Conservation (phyloP, 768 basidiomycete genomes). For the Austroboletus festivus region DNA sequence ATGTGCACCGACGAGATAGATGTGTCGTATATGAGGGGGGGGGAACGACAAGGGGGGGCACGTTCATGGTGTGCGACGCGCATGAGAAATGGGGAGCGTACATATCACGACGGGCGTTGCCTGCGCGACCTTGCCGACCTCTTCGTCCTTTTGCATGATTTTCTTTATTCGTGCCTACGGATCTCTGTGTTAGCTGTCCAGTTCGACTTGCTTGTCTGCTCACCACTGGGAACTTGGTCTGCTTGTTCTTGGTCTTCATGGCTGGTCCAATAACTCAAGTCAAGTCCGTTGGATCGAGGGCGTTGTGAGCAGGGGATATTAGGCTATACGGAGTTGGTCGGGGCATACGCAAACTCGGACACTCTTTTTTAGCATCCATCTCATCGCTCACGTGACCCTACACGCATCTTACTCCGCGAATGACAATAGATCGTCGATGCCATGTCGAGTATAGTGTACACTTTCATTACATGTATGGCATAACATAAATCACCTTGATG, state of each 20-base stretch:
- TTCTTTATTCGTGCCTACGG: conserved; percentile 95
- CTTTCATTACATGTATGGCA: too few species aligned
- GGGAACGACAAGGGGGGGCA: not conserved
- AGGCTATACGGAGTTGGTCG: not conserved
- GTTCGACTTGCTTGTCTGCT: conserved; percentile 27
- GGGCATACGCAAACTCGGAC: conserved; percentile 9
- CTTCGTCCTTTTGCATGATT: conserved; percentile 99
- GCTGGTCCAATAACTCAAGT: not conserved
- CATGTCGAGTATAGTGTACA: too few species aligned
- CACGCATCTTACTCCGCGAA: not conserved
- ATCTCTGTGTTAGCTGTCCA: conserved; percentile 8
- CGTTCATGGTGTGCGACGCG: conserved; percentile 14
- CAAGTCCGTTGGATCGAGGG: too few species aligned
- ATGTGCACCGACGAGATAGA: not conserved
- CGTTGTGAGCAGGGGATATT: too few species aligned
- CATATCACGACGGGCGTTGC: conserved; percentile 96
- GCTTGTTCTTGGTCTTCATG: conserved; percentile 91
- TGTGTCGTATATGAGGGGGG: too few species aligned
- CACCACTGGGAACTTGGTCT: conserved; percentile 89
- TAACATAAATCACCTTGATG: too few species aligned
- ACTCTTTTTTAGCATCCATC: conserved; percentile 8
- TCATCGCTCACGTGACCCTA: conserved; percentile 26
- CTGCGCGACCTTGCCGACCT: conserved; percentile 96
- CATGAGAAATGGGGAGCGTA: conserved; percentile 42
- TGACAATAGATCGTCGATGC: too few species aligned